Base-by-base conservation (phyloP, 495 filamentous ascomycete genomes). In the Chaetomium fimeti region DNA sequence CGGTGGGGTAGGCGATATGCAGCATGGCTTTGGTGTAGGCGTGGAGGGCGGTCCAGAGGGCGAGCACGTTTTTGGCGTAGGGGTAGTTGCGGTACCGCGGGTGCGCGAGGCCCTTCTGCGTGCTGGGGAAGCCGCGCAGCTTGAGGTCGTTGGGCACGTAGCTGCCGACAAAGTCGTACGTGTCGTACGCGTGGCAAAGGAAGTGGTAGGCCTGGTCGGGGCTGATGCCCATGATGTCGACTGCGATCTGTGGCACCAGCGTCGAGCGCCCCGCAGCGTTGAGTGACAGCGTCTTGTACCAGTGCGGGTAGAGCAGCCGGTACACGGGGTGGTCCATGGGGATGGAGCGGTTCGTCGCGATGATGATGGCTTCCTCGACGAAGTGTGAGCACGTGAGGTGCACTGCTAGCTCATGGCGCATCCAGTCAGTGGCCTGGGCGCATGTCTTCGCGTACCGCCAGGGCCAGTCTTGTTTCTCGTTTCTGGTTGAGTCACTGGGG, bases 401-500 rank as follows among this genome's bases (percentile, higher is more conserved):
- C 12, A 81, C 75, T 3, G 65, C 67, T 43, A 82, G 53, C 66
- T 82, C 79, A 66, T 83, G 81, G 22, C 78, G 70, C 60, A 76
- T 69, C 81, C 81, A 83, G 69, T 83, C 81, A 0, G 76, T 75
- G 13, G 74, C 72, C 60, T 82, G 81, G 8, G 76, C 77, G 59
- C 78, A 81, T 2, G 78, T 81, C 66, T 83, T 83, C 22, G 81
- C 81, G 67, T 82, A 83, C 51, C 81, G 69, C 81, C 81, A 83
- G 0, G 78, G 73, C 80, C 79, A 83, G 71, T 83, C 81, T 2
- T 74, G 61, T 55, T 76, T 75, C 60, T 82, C 78, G 25, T 68
- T 65, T 27, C 32, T 32, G 22, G 61, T 70, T 2, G 70, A 67
- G 57, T 76, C 71, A 8, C 48, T 47, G 0, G 74, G 73, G 3